A percentile compares a stretch with the other conserved stretches of the same genome.
phyloP scores from a whole-genome alignment of 805 yeast species.

The Debaryomyces tyrocola region DNA sequence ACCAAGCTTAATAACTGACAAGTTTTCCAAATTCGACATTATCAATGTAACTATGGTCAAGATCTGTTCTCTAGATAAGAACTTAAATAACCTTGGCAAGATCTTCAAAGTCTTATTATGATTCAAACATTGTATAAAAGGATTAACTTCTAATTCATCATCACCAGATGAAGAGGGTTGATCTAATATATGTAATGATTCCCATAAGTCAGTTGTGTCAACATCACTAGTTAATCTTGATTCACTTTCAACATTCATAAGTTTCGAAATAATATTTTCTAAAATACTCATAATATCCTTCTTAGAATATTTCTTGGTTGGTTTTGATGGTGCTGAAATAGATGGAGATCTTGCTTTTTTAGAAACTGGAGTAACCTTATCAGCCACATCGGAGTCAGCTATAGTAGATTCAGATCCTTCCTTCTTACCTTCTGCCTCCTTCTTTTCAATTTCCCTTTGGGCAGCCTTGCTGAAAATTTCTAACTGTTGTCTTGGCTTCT shows the following conservation, averaged over 20 bases:
- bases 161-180: slow-evolving; percentile 54
- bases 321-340: slow-evolving; percentile 31
- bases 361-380: slow-evolving; percentile 8
- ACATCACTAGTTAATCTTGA: slow-evolving; percentile 35
- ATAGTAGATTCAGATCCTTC: slow-evolving; percentile 14
- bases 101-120: slow-evolving; percentile 87
- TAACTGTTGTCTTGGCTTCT: slow-evolving; percentile 84
- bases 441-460: slow-evolving; percentile 44
- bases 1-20: slow-evolving; percentile 75
- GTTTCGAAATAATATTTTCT: slow-evolving; percentile 76
- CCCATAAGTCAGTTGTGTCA: slow-evolving; percentile 61
- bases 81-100: slow-evolving; percentile 84
- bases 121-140: slow-evolving; percentile 79
- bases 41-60: slow-evolving; percentile 74
- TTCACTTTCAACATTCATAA: slow-evolving; percentile 75
- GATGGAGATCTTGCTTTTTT: slow-evolving; percentile 31
- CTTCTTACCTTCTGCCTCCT: slow-evolving; percentile 25
- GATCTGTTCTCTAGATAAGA: slow-evolving; percentile 73
- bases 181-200: slow-evolving; percentile 71
- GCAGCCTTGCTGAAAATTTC: slow-evolving; percentile 57
- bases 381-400: slow-evolving; percentile 3
- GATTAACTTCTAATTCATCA: slow-evolving; percentile 54
- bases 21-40: slow-evolving; percentile 75
- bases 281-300: slow-evolving; percentile 59
- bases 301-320: slow-evolving; percentile 33